Base-by-base conservation (phyloP, 768 basidiomycete genomes). In the Pulveroboletus sp. region DNA sequence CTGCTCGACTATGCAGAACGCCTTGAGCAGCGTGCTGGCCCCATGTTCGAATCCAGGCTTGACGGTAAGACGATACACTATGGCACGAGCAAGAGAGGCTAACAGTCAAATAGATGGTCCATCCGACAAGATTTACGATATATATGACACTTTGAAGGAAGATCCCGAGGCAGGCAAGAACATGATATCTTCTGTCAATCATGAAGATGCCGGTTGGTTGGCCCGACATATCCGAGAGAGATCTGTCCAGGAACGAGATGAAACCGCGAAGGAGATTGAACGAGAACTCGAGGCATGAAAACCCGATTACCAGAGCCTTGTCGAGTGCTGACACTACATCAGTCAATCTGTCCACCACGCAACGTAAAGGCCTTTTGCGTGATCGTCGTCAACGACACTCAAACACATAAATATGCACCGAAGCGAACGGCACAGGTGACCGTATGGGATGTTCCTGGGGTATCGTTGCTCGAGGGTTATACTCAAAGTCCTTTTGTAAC, bases 361-460 rank as follows among this genome's bases (percentile, higher is more conserved):
- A 70, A 88, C 21, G 83, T 92, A 11, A 80, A 83, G 37, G 81
- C 75, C 45, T 93, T 95, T 69, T 76, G 90, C 38, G 80, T 94
- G 6, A 61, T 93, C 14, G 71, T 82, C 12, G 76, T 85, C 14
- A 71, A 78, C 55, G 93, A 89, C 61, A 78, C 80, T 15, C 73
- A 74, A 32, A 83, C 81, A 26, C 56, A 61, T 0, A 74, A 76
- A 52, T 71, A 76, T 45, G 74, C 76, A 0, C 71, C 79, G 8
- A 71, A 77, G 51, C 77, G 89, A 43, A 74, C 69, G 2, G 93
- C 84, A 0, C 87, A 89, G 62, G 57, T 97, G 47, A 93, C 86
- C 0, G 77, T 94, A 4, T 93, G 90, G 90, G 89, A 94, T 59
- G 83, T 80, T 3, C 68, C 79, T 4, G 71, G 70, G 11, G 51